Evolutionary conservation across 2,329 filamentous ascomycete species (phyloP).

Genomic region (Penicillium italicum): DNA sequence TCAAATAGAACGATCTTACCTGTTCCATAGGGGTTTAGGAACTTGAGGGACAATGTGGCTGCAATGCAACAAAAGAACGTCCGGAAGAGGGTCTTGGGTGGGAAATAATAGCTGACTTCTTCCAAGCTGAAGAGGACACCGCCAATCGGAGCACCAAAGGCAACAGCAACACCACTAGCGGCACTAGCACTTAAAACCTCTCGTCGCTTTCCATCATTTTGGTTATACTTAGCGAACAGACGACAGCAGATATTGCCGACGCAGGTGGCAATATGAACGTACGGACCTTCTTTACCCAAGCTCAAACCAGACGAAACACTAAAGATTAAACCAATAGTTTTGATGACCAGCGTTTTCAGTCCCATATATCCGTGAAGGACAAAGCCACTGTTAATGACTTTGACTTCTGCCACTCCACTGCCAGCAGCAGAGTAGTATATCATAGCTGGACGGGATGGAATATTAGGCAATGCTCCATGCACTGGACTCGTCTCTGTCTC

Average conservation of each 20-base stretch:
- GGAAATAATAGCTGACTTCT: constrained; percentile 95
- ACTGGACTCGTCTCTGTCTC: constrained; percentile 37
- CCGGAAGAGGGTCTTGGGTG: constrained; percentile 91
- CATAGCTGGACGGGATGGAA: constrained; percentile 61
- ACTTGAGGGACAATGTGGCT: constrained; percentile 86
- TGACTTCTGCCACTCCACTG: constrained; percentile 93
- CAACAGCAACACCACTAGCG: constrained; percentile 86
- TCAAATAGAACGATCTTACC: constrained; percentile 96
- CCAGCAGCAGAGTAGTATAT: constrained; percentile 94
- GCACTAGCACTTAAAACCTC: constrained; percentile 92
- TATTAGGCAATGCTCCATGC: constrained; percentile 32
- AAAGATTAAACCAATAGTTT: constrained; percentile 75
- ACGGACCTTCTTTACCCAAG: constrained; percentile 90
- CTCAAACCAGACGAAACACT: constrained; percentile 91
- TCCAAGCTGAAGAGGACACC: constrained; percentile 91
- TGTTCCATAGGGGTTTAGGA: constrained; percentile 92
- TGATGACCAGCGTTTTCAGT: constrained; percentile 78
- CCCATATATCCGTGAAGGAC: constrained; percentile 95
- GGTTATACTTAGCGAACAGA: constrained; percentile 89
- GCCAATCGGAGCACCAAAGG: constrained; percentile 85
- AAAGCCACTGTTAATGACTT: constrained; percentile 96
- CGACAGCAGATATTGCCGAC: constrained; percentile 94
- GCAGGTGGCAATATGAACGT: constrained; percentile 95
- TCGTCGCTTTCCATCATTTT: constrained; percentile 88
- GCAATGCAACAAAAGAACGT: constrained; percentile 98